Base-by-base conservation (phyloP, 2,329 filamentous ascomycete species). In the Apiospora kogelbergensis region DNA sequence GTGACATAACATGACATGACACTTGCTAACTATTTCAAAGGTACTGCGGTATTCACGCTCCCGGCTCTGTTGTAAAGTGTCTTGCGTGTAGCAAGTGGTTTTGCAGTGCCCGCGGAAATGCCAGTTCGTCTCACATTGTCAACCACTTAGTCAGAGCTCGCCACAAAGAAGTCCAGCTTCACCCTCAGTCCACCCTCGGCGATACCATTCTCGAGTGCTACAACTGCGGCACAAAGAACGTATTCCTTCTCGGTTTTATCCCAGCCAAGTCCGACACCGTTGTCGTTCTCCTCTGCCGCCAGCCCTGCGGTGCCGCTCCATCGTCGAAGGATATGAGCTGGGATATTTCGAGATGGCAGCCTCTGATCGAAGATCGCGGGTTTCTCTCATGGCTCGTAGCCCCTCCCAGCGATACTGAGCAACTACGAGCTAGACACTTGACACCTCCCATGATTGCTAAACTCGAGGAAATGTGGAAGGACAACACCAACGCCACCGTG, bases 281-380 rank as follows among this genome's bases (percentile, higher is more conserved):
- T 37, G 97, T 99, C 9, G 96, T 99, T 30, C 89, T 99, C 60
- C 88, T 99, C 45, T 99, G 96, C 80, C 94, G 96, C 71, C 96
- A 98, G 81, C 96, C 96, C 63, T 99, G 96, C 80, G 96, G 95
- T 42, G 92, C 96, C 37, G 95, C 93, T 83, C 93, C 95, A 1
- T 98, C 96, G 42, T 95, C 94, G 73, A 99, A 99, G 82, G 96
- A 99, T 77, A 98, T 99, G 95, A 99, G 96, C 80, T 99, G 96
- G 96, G 96, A 99, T 80, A 97, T 95, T 6, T 97, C 95, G 33
- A 90, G 95, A 78, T 99, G 96, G 96, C 95, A 98, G 79, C 96
- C 96, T 15, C 86, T 99, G 69, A 98, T 99, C 73, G 95, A 98
- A 80, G 96, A 99, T 78, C 93, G 96, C 65, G 96, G 94, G 20